phyloP scores from a whole-genome alignment of 208 protist genomes.

The Wallacemonas collosoma region DNA sequence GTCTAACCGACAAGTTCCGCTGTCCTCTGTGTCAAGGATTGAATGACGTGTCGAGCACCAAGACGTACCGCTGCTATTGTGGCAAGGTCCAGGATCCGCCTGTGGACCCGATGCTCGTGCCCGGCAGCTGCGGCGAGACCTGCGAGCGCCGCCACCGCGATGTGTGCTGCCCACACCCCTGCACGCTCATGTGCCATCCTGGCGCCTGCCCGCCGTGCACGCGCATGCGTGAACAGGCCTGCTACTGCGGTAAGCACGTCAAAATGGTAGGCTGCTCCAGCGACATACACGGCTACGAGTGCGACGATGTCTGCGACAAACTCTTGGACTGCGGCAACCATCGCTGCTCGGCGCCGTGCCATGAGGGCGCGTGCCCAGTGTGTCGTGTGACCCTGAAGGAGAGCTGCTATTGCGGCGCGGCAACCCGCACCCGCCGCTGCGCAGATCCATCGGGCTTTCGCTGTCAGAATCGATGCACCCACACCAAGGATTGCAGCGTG shows the following conservation, averaged over 20 bases:
- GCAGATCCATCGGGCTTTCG: conserved; percentile 40
- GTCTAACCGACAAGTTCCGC: conserved; percentile 45
- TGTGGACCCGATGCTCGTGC: conserved; percentile 67
- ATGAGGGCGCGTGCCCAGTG: conserved; percentile 82
- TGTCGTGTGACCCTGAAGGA: conserved; percentile 65
- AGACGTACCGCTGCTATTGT: conserved; percentile 74
- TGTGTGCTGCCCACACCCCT: conserved; percentile 64
- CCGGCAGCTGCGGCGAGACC: conserved; percentile 74
- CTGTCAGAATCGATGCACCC: conserved; percentile 47
- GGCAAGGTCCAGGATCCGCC: conserved; percentile 61
- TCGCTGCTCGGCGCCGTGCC: conserved; percentile 79
- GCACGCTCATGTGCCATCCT: conserved; percentile 81
- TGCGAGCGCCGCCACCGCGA: conserved; percentile 64
- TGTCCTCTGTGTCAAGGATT: conserved; percentile 75
- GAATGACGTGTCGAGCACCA: conserved; percentile 20
- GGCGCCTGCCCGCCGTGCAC: conserved; percentile 76
- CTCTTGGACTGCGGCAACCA: conserved; percentile 81
- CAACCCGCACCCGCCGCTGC: conserved; percentile 40
- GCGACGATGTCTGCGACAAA: conserved; percentile 69
- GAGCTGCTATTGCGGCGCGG: conserved; percentile 90
- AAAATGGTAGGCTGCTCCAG: conserved; percentile 80
- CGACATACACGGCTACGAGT: conserved; percentile 70
- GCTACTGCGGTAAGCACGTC: conserved; percentile 78
- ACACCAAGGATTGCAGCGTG: conserved; percentile 78
- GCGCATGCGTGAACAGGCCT: conserved; percentile 58